Percentiles rank a stretch among this genome's conserved stretches.
Conservation (phyloP, 2,329 filamentous ascomycete species). For the Gnomoniopsis sp. region DNA sequence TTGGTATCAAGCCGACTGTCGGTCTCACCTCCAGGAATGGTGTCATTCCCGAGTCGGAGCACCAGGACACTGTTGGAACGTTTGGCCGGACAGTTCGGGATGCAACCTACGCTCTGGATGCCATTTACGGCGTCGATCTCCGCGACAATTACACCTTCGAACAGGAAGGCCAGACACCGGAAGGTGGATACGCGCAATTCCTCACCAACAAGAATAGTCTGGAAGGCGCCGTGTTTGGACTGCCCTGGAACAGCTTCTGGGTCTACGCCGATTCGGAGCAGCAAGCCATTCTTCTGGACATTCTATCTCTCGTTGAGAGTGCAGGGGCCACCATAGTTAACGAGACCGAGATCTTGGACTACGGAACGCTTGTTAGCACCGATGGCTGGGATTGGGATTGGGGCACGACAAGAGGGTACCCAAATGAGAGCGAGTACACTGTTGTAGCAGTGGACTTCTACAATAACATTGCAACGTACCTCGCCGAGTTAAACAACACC, state of each 20-base stretch:
- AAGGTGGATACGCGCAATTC: constrained; percentile 54
- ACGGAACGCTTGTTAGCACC: constrained; percentile 59
- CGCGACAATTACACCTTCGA: constrained; percentile 64
- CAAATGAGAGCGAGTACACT: constrained; percentile 73
- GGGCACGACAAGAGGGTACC: constrained; percentile 55
- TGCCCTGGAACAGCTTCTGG: constrained; percentile 74
- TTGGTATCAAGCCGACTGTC: constrained; percentile 63
- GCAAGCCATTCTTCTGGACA: constrained; percentile 45
- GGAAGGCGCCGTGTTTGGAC: constrained; percentile 61
- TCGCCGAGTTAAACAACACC: constrained; percentile 60
- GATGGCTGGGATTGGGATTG: constrained; percentile 75
- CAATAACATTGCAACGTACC: constrained; percentile 58
- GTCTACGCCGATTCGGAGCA: constrained; percentile 54
- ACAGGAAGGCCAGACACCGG: constrained; percentile 52
- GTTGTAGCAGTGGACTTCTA: constrained; percentile 71
- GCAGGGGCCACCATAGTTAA: constrained; percentile 68
- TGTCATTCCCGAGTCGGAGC: constrained; percentile 62
- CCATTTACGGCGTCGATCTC: constrained; percentile 62
- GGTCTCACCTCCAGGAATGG: constrained; percentile 61
- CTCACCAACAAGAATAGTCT: constrained; percentile 52
- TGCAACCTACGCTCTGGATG: constrained; percentile 62
- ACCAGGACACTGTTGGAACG: constrained; percentile 67
- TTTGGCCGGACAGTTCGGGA: constrained; percentile 69
- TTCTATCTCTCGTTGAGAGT: constrained; percentile 50
- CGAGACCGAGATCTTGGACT: constrained; percentile 63